These are phyloP conservation scores for Apophysomyces sp. DNA, from an alignment of 371 early-diverging fungal species.

Conservation along the genomic window DNA sequence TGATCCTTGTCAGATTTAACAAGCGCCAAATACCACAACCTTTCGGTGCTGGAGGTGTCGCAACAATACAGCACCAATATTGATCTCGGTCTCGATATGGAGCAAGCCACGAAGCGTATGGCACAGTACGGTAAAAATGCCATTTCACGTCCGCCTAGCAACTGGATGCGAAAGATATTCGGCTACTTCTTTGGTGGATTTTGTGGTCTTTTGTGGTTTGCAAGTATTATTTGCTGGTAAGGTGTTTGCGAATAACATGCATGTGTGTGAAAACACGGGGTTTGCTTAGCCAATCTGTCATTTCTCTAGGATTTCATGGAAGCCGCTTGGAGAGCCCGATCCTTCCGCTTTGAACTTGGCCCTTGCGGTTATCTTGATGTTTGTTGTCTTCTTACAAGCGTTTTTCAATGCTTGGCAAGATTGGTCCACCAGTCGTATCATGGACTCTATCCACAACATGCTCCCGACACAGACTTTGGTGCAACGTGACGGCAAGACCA, in stretches of 20 bases:
- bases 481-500: slow-evolving; percentile 54
- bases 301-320: slow-evolving; percentile 26
- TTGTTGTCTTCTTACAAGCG: slow-evolving; percentile 66
- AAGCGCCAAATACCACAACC: slow-evolving; percentile 22
- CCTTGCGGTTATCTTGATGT: slow-evolving; percentile 39
- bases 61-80: slow-evolving; percentile 46
- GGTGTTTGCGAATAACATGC: background rate
- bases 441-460: slow-evolving; percentile 76
- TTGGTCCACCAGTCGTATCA: slow-evolving; percentile 66
- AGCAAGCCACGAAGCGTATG: slow-evolving; percentile 36
- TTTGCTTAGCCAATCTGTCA: no score
- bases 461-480: slow-evolving; percentile 62
- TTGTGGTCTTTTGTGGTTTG: slow-evolving; percentile 39
- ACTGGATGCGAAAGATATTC: slow-evolving; percentile 43
- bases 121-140: slow-evolving; percentile 50
- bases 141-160: slow-evolving; percentile 46
- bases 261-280: background rate
- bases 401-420: slow-evolving; percentile 75
- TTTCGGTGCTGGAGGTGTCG: slow-evolving; percentile 30
- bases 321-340: slow-evolving; percentile 40
- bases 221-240: slow-evolving; percentile 40
- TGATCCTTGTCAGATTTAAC: background rate
- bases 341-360: slow-evolving; percentile 36
- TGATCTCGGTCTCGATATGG: slow-evolving; percentile 39
- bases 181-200: slow-evolving; percentile 46